These are phyloP conservation scores for Cladobotryum protrusum DNA, from an alignment of 2,329 filamentous ascomycete genomes.

Conservation along the genomic window DNA sequence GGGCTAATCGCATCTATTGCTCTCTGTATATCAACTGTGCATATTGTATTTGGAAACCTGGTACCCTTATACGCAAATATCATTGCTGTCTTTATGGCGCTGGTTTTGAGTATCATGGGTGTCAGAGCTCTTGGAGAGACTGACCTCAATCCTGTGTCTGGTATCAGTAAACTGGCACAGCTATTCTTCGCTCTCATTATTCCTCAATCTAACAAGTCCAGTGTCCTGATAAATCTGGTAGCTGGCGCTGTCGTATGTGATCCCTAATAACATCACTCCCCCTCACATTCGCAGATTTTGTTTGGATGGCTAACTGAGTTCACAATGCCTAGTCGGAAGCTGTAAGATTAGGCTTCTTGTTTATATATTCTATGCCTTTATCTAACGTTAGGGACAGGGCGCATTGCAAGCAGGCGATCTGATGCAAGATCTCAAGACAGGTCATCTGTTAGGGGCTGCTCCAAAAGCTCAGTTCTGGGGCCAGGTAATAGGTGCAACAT, in stretches of 20 bases:
- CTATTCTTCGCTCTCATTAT: conserved; percentile 90
- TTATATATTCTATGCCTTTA: background rate
- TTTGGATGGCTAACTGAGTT: background rate
- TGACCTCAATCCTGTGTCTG: conserved; percentile 91
- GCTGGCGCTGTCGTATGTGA: conserved; percentile 68
- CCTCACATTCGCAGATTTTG: no score
- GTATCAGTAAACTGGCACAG: conserved; percentile 94
- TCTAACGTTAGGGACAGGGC: conserved; percentile 34
- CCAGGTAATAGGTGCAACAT: conserved; percentile 85
- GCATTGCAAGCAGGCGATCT: conserved; percentile 91
- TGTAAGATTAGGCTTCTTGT: conserved; percentile 19
- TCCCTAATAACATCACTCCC: conserved; percentile 4
- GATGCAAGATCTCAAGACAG: conserved; percentile 95
- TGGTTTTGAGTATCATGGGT: conserved; percentile 70
- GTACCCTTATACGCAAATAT: conserved; percentile 73
- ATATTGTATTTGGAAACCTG: conserved; percentile 73
- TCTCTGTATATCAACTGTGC: conserved; percentile 76
- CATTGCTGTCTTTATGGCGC: conserved; percentile 75
- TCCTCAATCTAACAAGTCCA: conserved; percentile 70
- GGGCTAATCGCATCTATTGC: conserved; percentile 69
- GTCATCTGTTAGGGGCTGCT: conserved; percentile 83
- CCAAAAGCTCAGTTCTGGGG: conserved; percentile 96
- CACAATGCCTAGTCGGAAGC: conserved; percentile 31
- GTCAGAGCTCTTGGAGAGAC: conserved; percentile 70
- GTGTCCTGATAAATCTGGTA: conserved; percentile 90